These are phyloP conservation scores for Typha latifolia DNA, from an alignment of 176 grass and related monocot genomes.

Conservation along the genomic window DNA sequence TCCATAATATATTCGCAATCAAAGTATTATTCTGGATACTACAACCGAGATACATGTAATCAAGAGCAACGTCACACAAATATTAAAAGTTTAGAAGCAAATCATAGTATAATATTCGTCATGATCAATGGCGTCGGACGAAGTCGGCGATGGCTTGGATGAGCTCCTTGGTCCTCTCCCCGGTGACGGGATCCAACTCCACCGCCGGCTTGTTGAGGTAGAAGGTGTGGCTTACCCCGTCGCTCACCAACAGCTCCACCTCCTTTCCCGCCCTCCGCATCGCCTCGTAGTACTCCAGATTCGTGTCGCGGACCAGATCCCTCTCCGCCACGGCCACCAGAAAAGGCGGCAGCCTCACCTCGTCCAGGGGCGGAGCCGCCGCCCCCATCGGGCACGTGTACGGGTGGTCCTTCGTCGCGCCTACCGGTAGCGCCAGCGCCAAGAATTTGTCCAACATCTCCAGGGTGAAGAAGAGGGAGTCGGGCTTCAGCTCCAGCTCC, in stretches of 20 bases:
- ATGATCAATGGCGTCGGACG: conserved; percentile 34
- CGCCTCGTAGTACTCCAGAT: conserved; percentile 71
- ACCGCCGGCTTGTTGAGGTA: conserved; percentile 92
- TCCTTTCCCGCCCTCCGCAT: conserved; percentile 57
- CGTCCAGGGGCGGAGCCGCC: conserved; percentile 42
- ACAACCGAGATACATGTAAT: no score
- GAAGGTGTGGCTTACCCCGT: conserved; percentile 72
- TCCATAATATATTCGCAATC: no score
- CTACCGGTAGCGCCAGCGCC: conserved; percentile 38
- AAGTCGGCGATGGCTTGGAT: conserved; percentile 54
- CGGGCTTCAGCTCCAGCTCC: conserved; percentile 37
- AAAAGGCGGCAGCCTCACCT: conserved; percentile 44
- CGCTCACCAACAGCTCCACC: conserved; percentile 55
- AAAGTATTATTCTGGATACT: no score
- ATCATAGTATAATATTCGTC: no score
- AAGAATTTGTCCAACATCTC: conserved; percentile 84
- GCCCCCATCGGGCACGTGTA: conserved; percentile 74
- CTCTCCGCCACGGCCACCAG: conserved; percentile 61
- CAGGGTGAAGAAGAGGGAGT: conserved; percentile 76
- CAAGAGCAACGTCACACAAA: no score
- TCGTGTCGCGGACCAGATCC: conserved; percentile 66
- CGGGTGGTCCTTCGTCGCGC: conserved; percentile 75
- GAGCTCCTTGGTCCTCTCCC: conserved; percentile 52
- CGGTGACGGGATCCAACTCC: conserved; percentile 55
- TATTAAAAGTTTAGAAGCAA: no score